Evolutionary conservation across 1,139 yeast genomes (phyloP).

Genomic region (Kodamaea fungicola): DNA sequence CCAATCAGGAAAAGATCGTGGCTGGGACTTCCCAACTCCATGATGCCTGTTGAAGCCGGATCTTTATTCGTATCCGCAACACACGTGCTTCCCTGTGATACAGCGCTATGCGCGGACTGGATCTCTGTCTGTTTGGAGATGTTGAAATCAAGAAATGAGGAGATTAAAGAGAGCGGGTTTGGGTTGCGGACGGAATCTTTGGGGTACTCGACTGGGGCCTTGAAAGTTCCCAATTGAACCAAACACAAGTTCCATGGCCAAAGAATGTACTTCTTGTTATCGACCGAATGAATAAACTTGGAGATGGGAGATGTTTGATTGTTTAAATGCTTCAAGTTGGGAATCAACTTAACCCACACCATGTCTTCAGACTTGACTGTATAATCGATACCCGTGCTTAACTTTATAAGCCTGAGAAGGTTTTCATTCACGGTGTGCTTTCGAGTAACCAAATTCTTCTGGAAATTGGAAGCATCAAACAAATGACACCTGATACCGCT

Average conservation of each 20-base stretch:
- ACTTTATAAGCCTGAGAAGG: conserved; percentile 44
- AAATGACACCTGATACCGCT: conserved; percentile 71
- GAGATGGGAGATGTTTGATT: conserved; percentile 66
- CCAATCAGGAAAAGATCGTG: conserved; percentile 2
- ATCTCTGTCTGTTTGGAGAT: conserved; percentile 16
- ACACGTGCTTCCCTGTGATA: conserved; percentile 21
- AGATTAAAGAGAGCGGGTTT: conserved; percentile 34
- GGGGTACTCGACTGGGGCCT: conserved; percentile 2
- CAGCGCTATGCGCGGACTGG: conserved; percentile 19
- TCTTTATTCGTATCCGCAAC: conserved; percentile 16
- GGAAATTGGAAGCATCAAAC: conserved; percentile 44
- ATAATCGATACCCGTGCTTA: conserved; percentile 52
- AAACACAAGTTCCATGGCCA: conserved; percentile 74
- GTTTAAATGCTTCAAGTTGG: conserved; percentile 64
- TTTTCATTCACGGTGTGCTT: conserved; percentile 22
- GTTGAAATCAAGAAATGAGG: conserved; percentile 36
- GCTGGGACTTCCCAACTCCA: conserved; percentile 14
- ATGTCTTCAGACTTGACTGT: conserved; percentile 13
- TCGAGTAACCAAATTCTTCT: conserved; percentile 37
- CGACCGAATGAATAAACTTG: conserved; percentile 48
- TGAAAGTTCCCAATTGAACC: conserved; percentile 44
- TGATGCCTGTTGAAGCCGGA: conserved; percentile 10
- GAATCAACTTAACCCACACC: conserved; percentile 64
- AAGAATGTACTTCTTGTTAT: conserved; percentile 54
- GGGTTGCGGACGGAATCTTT: not conserved